Percentiles rank a stretch among this genome's conserved stretches.
These are phyloP conservation scores for Capsicum chinense DNA, from an alignment of 257 asterid species.

Conservation along the genomic window DNA sequence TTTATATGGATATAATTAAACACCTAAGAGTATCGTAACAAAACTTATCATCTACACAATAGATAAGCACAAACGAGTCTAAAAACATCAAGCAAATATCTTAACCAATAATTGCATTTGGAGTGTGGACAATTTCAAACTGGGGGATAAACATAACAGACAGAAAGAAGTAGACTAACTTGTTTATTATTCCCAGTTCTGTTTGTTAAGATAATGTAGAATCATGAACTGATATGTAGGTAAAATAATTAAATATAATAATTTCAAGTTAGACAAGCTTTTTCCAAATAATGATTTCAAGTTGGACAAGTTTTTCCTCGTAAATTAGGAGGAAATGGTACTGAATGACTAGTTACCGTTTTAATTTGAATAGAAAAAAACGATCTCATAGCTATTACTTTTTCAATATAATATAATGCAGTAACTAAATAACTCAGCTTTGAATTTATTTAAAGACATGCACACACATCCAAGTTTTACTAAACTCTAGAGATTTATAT, in stretches of 20 bases:
- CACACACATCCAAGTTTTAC: neutral
- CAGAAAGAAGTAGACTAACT: neutral
- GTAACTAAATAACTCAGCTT: neutral
- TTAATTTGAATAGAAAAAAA: neutral
- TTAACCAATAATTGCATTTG: neutral
- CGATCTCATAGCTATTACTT: neutral
- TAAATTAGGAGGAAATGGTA: neutral
- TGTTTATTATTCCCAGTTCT: neutral
- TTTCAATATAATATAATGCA: neutral
- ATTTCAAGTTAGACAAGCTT: neutral
- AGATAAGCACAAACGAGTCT: constrained; percentile 4
- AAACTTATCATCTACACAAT: neutral
- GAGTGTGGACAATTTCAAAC: neutral
- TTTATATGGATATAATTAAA: neutral
- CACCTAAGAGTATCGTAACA: neutral
- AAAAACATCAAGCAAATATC: neutral
- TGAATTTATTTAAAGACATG: neutral
- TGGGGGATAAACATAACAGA: neutral
- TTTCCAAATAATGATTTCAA: neutral
- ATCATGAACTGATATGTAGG: neutral
- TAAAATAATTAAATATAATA: neutral
- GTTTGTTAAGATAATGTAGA: neutral
- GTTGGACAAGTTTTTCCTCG: neutral
- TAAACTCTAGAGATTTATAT: neutral
- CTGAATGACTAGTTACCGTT: neutral